Conservation (phyloP, 2,329 filamentous ascomycete species). For the Ascochyta rabiei region DNA sequence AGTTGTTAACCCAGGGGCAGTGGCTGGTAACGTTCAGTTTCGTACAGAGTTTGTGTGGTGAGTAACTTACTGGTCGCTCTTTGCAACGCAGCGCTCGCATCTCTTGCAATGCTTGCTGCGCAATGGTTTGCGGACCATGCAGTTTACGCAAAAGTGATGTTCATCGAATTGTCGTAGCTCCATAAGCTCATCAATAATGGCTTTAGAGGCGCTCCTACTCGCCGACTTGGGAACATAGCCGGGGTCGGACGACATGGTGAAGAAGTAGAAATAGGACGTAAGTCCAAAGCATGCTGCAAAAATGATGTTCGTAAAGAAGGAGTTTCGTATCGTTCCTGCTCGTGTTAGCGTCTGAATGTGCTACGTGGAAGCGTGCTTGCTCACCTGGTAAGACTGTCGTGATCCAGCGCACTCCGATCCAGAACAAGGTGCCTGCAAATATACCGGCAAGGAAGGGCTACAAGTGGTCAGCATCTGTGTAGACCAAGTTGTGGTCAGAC, state of each 20-base stretch:
- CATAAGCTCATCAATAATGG: slow-evolving; percentile 85
- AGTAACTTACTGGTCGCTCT: slow-evolving; percentile 86
- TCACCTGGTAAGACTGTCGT: slow-evolving; percentile 74
- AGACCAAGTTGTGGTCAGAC: slow-evolving; percentile 28
- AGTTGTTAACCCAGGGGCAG: slow-evolving; percentile 98
- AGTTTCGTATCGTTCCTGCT: slow-evolving; percentile 66
- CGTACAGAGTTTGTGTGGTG: background rate
- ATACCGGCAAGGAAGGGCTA: slow-evolving; percentile 93
- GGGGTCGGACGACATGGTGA: slow-evolving; percentile 85
- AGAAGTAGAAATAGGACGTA: slow-evolving; percentile 84
- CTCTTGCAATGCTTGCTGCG: slow-evolving; percentile 95
- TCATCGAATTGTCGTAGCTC: slow-evolving; percentile 90
- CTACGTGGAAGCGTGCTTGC: slow-evolving; percentile 29
- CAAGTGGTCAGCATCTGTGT: slow-evolving; percentile 14
- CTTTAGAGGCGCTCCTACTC: slow-evolving; percentile 87
- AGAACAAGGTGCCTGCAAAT: slow-evolving; percentile 85
- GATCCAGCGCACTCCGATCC: slow-evolving; percentile 78
- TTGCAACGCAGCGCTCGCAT: slow-evolving; percentile 90
- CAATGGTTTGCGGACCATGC: slow-evolving; percentile 91
- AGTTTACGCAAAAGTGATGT: slow-evolving; percentile 88
- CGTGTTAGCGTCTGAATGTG: slow-evolving; percentile 37
- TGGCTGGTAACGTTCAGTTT: slow-evolving; percentile 65
- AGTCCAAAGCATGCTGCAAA: slow-evolving; percentile 70
- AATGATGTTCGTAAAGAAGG: slow-evolving; percentile 77
- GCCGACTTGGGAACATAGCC: slow-evolving; percentile 91